These are phyloP conservation scores for Phytophthora boehmeriae DNA, from an alignment of 352 stramenopile species.

Conservation along the genomic window DNA sequence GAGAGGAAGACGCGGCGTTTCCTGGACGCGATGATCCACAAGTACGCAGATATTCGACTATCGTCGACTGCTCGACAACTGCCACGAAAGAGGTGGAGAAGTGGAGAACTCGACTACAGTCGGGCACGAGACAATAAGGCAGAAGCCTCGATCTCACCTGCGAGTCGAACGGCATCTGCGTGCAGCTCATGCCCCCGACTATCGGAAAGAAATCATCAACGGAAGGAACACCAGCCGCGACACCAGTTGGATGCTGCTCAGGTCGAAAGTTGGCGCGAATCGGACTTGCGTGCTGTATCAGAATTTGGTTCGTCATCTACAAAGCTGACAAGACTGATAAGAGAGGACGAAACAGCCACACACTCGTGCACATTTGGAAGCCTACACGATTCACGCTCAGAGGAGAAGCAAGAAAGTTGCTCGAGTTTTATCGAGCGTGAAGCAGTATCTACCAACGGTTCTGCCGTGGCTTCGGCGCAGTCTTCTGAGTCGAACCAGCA, in stretches of 20 bases:
- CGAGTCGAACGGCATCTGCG: conserved; percentile 33
- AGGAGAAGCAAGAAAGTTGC: conserved; percentile 11
- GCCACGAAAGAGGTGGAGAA: conserved; percentile 22
- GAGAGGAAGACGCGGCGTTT: conserved; percentile 38
- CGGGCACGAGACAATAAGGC: background rate
- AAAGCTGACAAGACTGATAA: conserved; percentile 17
- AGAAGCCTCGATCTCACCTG: conserved; percentile 27
- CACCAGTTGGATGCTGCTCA: conserved; percentile 23
- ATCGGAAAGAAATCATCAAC: conserved; percentile 14
- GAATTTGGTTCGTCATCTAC: conserved; percentile 27
- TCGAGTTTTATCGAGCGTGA: conserved; percentile 1
- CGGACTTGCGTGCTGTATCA: conserved; percentile 19
- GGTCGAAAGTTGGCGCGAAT: conserved; percentile 23
- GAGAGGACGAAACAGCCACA: conserved; percentile 8
- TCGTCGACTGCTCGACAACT: conserved; percentile 15
- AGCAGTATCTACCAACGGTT: no score
- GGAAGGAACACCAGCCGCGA: conserved; percentile 15
- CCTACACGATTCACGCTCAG: conserved; percentile 2
- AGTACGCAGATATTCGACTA: conserved; percentile 38
- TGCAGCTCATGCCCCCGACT: conserved; percentile 10
- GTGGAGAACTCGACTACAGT: conserved; percentile 12
- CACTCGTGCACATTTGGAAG: conserved; percentile 4
- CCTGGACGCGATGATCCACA: conserved; percentile 40
- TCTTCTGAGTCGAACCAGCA: conserved; percentile 17
- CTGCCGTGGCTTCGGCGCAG: conserved; percentile 6